These are phyloP conservation scores for Termitomyces titanicus DNA, from an alignment of 768 basidiomycete species.

Conservation along the genomic window DNA sequence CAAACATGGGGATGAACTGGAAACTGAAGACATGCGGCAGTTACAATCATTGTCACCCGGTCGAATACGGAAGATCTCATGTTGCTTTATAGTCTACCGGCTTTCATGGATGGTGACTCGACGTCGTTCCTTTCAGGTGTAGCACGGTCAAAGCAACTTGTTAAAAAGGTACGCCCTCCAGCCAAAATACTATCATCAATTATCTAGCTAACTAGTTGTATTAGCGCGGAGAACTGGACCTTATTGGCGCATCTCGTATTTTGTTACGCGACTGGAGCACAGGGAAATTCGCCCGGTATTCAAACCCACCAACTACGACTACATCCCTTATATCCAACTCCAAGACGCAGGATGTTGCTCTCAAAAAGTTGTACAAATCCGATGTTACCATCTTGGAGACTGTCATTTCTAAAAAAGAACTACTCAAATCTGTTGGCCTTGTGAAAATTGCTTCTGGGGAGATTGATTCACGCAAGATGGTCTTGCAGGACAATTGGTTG, in stretches of 20 bases:
- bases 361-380: conserved; percentile 33
- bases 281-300: conserved; percentile 72
- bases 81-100: conserved; percentile 83
- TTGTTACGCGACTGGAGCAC: conserved; percentile 84
- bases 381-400: conserved; percentile 49
- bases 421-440: conserved; percentile 57
- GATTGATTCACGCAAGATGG: conserved; percentile 35
- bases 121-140: conserved; percentile 73
- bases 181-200: conserved; percentile 1
- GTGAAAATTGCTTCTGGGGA: conserved; percentile 44
- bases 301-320: conserved; percentile 42
- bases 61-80: conserved; percentile 81
- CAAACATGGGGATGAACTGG: conserved; percentile 1
- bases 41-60: conserved; percentile 62
- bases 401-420: conserved; percentile 58
- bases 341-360: conserved; percentile 5
- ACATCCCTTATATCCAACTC: conserved; percentile 9
- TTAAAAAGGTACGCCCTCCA: conserved; percentile 62
- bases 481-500: conserved; percentile 37
- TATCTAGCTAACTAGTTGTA: conserved; percentile 9
- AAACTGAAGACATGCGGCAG: conserved; percentile 31
- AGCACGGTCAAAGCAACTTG: conserved; percentile 68
- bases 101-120: conserved; percentile 65
- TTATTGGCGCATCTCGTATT: conserved; percentile 70
- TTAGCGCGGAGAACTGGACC: conserved; percentile 71